Percentiles rank a stretch among this genome's conserved stretches.
phyloP scores from a whole-genome alignment of 139 green algal genomes.

The Tetradesmus obliquus region DNA sequence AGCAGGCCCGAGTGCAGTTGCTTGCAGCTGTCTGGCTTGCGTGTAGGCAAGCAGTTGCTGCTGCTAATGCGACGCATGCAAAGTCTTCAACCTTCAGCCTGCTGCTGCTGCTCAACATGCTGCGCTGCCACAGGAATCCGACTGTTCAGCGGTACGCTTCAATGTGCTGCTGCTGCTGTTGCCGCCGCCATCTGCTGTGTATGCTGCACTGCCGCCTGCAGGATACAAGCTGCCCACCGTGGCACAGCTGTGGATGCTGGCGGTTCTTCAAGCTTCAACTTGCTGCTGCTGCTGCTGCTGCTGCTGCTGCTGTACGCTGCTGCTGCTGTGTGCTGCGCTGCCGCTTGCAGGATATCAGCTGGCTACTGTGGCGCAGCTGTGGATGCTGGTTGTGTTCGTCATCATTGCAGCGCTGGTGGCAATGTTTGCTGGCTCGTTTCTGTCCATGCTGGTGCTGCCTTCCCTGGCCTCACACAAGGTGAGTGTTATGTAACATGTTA shows the following conservation, averaged over 20 bases:
- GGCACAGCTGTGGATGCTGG: not conserved
- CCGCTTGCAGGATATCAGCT: not conserved
- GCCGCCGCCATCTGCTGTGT: too few relatives aligned
- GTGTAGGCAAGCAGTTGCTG: too few relatives aligned
- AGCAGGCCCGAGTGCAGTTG: too few relatives aligned
- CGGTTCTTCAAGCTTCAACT: too few relatives aligned
- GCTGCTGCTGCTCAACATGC: too few relatives aligned
- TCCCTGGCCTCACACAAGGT: conserved; percentile 29
- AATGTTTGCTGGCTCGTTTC: conserved; percentile 39
- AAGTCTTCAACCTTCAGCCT: too few relatives aligned
- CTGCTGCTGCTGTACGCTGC: not conserved
- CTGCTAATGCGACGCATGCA: too few relatives aligned
- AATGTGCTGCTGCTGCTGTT: not conserved
- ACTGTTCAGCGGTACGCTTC: too few relatives aligned
- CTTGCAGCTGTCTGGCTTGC: too few relatives aligned
- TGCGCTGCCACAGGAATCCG: too few relatives aligned
- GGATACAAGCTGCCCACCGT: not conserved
- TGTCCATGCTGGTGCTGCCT: conserved; percentile 39
- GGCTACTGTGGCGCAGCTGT: not conserved
- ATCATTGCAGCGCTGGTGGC: conserved; percentile 10
- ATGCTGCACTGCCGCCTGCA: not conserved
- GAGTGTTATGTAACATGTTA: not conserved
- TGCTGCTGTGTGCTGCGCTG: not conserved
- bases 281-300: not conserved
- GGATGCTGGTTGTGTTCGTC: not conserved